Base-by-base conservation (phyloP, 352 stramenopile species). In the Phytophthora fragariaefolia region DNA sequence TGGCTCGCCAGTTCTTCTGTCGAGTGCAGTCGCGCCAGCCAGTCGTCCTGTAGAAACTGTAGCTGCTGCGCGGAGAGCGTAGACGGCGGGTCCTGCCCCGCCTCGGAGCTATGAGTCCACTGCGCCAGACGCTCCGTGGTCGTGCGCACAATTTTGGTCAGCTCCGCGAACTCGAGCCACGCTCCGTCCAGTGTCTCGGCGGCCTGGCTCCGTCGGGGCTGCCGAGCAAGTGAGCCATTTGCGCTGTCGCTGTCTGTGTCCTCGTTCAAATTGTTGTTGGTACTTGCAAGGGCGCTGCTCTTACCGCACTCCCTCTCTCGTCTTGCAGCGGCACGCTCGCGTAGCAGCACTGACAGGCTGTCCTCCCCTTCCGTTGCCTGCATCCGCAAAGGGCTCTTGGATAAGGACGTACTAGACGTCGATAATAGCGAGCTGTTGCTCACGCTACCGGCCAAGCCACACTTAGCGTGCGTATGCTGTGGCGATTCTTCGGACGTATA, bases 341-440 rank as follows among this genome's bases (percentile, higher is more conserved):
- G 48, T 17, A 75, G 62, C 47, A 75, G 22, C 17, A 63, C 40
- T 0, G 68, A 61, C 10, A 76, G 63, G 43, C 68, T 76, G 57
- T 76, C 68, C 17, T 71, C 62, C 20, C 68, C 64, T n/a, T 70
- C 32, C 27, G 54, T 34, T 28, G 26, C 13, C 15, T 26, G 18
- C 32, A 71, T 6, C 13, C 54, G 36, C 22, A 55, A 67, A 10
- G 57, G 42, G 13, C 64, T 72, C 38, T 51, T 66, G 2, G 47
- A 24, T 17, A 53, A 26, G 3, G 49, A 59, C 34, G 49, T 58
- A 12, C 51, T 63, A 9, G 57, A 63, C 12, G 18, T 22, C 13
- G 57, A 43, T 6, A 46, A 28, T 8, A 58, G 10, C 17, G 49
- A 63, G 18, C 27, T 67, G 51, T 49, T 68, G 28, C 64, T 72